phyloP scores from a whole-genome alignment of 1,139 yeast species.

The Arxiozyma slooffiae region DNA sequence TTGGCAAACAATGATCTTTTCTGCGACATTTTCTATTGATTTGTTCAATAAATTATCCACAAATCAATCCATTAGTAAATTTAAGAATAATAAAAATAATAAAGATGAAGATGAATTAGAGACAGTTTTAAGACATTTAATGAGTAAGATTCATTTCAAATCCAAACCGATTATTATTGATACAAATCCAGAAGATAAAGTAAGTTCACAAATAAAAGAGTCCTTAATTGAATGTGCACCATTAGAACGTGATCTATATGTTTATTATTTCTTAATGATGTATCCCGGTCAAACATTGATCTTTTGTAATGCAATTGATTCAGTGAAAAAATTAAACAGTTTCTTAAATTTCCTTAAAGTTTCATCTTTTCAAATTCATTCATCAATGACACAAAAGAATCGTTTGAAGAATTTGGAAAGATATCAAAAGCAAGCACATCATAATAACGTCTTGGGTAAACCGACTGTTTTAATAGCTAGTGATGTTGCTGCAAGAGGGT shows the following conservation, averaged over 20 bases:
- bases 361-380: constrained; percentile 75
- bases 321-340: constrained; percentile 79
- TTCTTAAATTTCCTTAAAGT: constrained; percentile 59
- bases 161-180: constrained; percentile 62
- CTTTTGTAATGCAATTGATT: constrained; percentile 88
- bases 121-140: constrained; percentile 45
- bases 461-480: constrained; percentile 80
- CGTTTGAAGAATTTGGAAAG: constrained; percentile 77
- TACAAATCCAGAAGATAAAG: constrained; percentile 76
- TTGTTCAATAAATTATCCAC: constrained; percentile 63
- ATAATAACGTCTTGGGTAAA: constrained; percentile 29
- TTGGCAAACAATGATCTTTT: constrained; percentile 88
- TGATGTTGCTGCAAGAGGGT: constrained; percentile 97
- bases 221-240: constrained; percentile 88
- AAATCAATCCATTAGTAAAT: constrained; percentile 26
- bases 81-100: constrained; percentile 32
- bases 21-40: constrained; percentile 86
- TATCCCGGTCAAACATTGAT: constrained; percentile 87
- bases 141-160: constrained; percentile 51
- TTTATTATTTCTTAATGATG: constrained; percentile 76
- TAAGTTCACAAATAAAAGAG: constrained; percentile 69
- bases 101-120: constrained; percentile 41
- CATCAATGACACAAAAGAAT: constrained; percentile 92
- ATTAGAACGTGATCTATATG: constrained; percentile 77
- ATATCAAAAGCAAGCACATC: constrained; percentile 45